Evolutionary conservation across 495 filamentous ascomycete genomes (phyloP), one percentile per base, ranked within the genome.

Genomic region (Daldinia vernicosa): DNA sequence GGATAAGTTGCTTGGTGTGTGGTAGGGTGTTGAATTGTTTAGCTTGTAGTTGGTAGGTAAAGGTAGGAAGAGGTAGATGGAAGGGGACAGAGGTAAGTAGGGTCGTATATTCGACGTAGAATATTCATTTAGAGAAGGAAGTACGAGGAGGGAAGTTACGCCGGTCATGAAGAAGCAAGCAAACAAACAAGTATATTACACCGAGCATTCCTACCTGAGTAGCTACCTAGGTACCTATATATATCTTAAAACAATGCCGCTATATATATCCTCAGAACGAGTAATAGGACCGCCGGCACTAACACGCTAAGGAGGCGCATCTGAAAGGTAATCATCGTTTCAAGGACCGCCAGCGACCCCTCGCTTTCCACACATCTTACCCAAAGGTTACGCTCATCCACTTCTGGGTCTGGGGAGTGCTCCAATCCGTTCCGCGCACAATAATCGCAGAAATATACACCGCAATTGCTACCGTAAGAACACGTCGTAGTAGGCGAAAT

Each of bases 301-400:
- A 69, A 40, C 6, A 76, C 11, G 22, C 51, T 30, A 12, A 76
- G 57, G 35, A 74, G 43, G 15, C 66, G 60, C 37, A 67, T 62
- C 37, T 66, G 71, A 45, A 74, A 53, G 28, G 35, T 19, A 7
- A 74, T 37, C 39, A 66, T 40, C 9, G 27, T 26, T 17, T 65
- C 60, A 33, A 71, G 47, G n/a, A 62, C 67, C 51, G 45, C 61
- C 35, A 60, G 40, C 45, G 59, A 55, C 39, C 62, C 58, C 33
- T 70, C 60, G 6, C 17, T 54, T 37, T 63, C 59, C 50, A 67
- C 60, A 15, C 24, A 62, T 26, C 54, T 67, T 22, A 27, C 24
- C 70, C 67, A 61, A 4, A 35, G 12, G 6, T 27, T 40, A 39
- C 51, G 35, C 7, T 67, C 33, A 6, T 71, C 39, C 15, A 19